These are phyloP conservation scores for Mesembryanthemum crystallinum DNA, from an alignment of 148 eudicot genomes.

Conservation along the genomic window DNA sequence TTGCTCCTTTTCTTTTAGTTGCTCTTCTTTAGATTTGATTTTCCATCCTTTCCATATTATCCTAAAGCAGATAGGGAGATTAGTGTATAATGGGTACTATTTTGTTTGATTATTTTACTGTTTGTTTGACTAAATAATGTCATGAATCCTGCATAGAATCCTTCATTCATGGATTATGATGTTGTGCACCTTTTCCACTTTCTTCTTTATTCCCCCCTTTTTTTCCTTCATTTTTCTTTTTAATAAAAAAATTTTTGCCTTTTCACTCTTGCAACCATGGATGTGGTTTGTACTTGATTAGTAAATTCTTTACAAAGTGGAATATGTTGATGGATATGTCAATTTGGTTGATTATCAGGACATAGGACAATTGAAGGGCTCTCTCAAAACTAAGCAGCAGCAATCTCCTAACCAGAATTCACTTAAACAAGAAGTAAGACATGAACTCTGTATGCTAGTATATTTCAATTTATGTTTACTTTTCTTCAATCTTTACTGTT, in stretches of 20 bases:
- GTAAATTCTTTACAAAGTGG: neutral
- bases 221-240: neutral
- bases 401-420: slow-evolving; percentile 53
- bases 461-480: neutral
- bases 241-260: slow-evolving; percentile 9
- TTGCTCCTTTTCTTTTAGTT: slow-evolving; percentile 9
- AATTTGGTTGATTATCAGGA: slow-evolving; percentile 43
- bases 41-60: slow-evolving; percentile 26
- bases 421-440: slow-evolving; percentile 71
- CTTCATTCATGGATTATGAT: slow-evolving; percentile 33
- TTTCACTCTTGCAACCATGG: slow-evolving; percentile 14
- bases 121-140: slow-evolving; percentile 24
- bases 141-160: slow-evolving; percentile 28
- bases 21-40: slow-evolving; percentile 26
- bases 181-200: slow-evolving; percentile 27
- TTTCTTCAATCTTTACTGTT: neutral
- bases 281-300: neutral
- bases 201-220: too few species aligned
- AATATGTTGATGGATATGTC: neutral
- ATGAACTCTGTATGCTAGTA: neutral
- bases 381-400: slow-evolving; percentile 39
- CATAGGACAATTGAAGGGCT: slow-evolving; percentile 39
- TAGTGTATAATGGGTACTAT: slow-evolving; percentile 6
- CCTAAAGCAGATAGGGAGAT: slow-evolving; percentile 24
- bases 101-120: slow-evolving; percentile 23